phyloP scores from a whole-genome alignment of 345 rosid species.

The Xanthoceras sorbifolium region DNA sequence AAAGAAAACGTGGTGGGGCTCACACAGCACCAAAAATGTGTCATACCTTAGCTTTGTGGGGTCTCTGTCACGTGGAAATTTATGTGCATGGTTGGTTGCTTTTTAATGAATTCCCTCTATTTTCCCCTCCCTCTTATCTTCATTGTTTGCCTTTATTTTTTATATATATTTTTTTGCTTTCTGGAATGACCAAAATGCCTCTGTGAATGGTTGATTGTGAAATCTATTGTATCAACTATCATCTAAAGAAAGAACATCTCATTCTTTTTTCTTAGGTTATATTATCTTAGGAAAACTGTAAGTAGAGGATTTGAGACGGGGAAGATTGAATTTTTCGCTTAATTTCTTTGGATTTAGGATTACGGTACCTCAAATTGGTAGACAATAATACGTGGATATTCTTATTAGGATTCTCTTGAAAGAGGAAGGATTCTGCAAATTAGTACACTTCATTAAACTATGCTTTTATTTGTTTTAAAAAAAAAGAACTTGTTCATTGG shows the following conservation, averaged over 20 bases:
- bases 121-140: neutral
- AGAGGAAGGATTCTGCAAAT: too few species aligned
- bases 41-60: constrained; percentile 29
- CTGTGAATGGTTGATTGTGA: neutral
- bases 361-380: too few species aligned
- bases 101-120: constrained; percentile 14
- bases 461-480: too few species aligned
- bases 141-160: neutral
- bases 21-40: constrained; percentile 14
- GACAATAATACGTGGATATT: too few species aligned
- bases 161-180: neutral
- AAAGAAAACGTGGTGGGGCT: constrained; percentile 52
- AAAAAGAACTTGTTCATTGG: neutral
- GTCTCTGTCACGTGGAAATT: constrained; percentile 36
- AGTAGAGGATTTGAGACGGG: neutral
- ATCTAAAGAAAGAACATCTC: neutral
- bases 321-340: neutral
- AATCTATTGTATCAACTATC: neutral
- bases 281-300: neutral
- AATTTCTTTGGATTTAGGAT: neutral
- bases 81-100: constrained; percentile 21
- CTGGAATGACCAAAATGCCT: constrained; percentile 12
- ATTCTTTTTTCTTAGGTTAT: neutral
- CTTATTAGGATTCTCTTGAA: too few species aligned
- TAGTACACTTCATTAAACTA: too few species aligned